Evolutionary conservation across 1,139 yeast species (phyloP).

Genomic region (Candida sanyaensis): DNA sequence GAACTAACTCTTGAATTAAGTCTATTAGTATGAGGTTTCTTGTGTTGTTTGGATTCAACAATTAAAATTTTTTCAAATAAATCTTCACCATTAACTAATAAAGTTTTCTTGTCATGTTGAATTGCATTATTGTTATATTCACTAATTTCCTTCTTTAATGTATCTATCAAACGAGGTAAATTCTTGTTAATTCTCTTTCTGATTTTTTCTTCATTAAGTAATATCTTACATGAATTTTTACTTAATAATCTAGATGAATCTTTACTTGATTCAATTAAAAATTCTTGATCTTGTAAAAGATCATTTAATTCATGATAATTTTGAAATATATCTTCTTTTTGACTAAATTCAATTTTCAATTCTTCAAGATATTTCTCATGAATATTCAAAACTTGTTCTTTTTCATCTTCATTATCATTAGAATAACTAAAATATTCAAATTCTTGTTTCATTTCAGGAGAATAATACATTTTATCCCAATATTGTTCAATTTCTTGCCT

Average conservation of each 20-base stretch:
- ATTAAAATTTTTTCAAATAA: conserved; percentile 42
- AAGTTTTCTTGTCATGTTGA: conserved; percentile 34
- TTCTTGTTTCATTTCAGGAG: conserved; percentile 41
- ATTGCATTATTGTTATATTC: conserved; percentile 44
- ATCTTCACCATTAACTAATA: conserved; percentile 48
- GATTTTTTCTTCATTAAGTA: conserved; percentile 77
- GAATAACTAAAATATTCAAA: conserved; percentile 42
- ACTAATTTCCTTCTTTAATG: conserved; percentile 48
- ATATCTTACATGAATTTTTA: conserved; percentile 75
- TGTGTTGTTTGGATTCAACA: conserved; percentile 42
- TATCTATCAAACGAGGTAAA: conserved; percentile 63
- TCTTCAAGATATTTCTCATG: conserved; percentile 65
- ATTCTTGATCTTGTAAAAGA: conserved; percentile 60
- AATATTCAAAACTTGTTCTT: conserved; percentile 52
- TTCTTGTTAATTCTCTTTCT: conserved; percentile 66
- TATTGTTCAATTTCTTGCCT: conserved; percentile 56
- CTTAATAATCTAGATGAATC: conserved; percentile 80
- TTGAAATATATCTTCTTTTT: conserved; percentile 56
- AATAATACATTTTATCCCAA: conserved; percentile 66
- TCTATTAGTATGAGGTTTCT: conserved; percentile 3
- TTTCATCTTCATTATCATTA: conserved; percentile 44
- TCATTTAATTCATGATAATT: conserved; percentile 56
- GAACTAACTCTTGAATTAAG: conserved; percentile 5
- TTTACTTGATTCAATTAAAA: conserved; percentile 67
- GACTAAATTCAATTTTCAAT: conserved; percentile 51